These are phyloP conservation scores for Diplotaxis tenuifolia DNA, from an alignment of 345 rosid species.

Conservation along the genomic window DNA sequence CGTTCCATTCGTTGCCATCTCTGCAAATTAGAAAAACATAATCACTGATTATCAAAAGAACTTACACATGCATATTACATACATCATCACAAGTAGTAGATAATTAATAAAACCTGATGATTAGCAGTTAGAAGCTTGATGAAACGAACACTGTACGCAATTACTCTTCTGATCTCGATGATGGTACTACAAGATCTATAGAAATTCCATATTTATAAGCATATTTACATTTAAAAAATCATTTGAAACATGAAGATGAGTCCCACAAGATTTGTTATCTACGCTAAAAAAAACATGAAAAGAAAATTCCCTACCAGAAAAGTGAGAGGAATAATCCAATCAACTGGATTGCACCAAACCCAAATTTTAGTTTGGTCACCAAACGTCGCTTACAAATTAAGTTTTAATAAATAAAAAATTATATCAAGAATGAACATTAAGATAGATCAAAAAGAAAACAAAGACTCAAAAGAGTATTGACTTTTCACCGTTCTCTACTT, in stretches of 20 bases:
- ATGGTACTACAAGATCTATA: constrained; percentile 11
- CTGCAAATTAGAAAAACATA: constrained; percentile 37
- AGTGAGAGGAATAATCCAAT: constrained; percentile 35
- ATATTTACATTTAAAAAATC: background rate
- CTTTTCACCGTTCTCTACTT: constrained; percentile 12
- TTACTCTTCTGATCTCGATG: constrained; percentile 37
- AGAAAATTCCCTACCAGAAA: constrained; percentile 21
- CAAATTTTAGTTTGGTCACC: constrained; percentile 22
- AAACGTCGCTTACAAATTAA: constrained; percentile 30
- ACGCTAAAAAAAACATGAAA: constrained; percentile 1
- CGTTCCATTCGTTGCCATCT: constrained; percentile 59
- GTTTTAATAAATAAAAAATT: background rate
- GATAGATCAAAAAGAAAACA: constrained; percentile 1
- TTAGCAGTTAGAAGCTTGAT: constrained; percentile 11
- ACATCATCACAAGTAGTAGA: background rate
- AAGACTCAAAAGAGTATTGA: constrained; percentile 18
- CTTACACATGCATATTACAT: constrained; percentile 24
- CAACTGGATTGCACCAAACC: constrained; percentile 39
- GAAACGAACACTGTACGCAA: constrained; percentile 2
- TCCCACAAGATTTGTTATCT: constrained; percentile 32
- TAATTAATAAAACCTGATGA: background rate
- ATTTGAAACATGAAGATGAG: constrained; percentile 18
- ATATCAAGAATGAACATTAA: background rate
- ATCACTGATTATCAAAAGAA: background rate
- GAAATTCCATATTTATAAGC: constrained; percentile 41